Conservation (phyloP, 768 basidiomycete genomes). For the Serendipita sp. region DNA sequence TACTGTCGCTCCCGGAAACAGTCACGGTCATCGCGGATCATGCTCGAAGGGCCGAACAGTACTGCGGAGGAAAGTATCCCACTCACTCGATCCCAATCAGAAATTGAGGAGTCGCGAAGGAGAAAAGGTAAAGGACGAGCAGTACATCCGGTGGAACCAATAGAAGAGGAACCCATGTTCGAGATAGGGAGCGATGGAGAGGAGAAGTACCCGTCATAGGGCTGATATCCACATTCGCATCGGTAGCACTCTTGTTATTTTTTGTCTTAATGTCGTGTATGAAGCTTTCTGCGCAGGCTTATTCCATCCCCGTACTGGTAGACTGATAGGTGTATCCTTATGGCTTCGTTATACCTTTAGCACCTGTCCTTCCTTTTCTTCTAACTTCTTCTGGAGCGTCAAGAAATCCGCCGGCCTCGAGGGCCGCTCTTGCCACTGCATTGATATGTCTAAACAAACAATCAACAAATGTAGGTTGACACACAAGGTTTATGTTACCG, state of each 20-base stretch:
- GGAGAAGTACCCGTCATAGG: conserved; percentile 21
- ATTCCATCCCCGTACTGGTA: too few relatives aligned
- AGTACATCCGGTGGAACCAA: background rate
- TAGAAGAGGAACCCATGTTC: conserved; percentile 26
- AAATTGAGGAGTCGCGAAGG: conserved; percentile 10
- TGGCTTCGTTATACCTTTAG: background rate
- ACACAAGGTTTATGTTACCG: conserved; percentile 21
- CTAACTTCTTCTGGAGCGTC: conserved; percentile 28
- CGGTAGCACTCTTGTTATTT: too few relatives aligned
- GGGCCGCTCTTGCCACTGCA: conserved; percentile 81
- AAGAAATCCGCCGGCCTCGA: conserved; percentile 78
- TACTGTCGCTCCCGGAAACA: conserved; percentile 53
- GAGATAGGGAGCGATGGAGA: conserved; percentile 33
- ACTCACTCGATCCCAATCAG: conserved; percentile 25
- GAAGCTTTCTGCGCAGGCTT: too few relatives aligned
- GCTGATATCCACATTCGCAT: background rate
- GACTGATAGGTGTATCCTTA: too few relatives aligned
- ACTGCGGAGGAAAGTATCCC: conserved; percentile 45
- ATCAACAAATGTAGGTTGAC: background rate
- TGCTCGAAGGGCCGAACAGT: conserved; percentile 27
- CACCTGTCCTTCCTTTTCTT: conserved; percentile 4
- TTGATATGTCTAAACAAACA: conserved; percentile 58
- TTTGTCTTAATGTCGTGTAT: too few relatives aligned
- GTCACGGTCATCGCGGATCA: conserved; percentile 11
- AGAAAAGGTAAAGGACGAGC: conserved; percentile 26